Conservation (phyloP, 2,329 filamentous ascomycete species). For the Penicillium sp. region DNA sequence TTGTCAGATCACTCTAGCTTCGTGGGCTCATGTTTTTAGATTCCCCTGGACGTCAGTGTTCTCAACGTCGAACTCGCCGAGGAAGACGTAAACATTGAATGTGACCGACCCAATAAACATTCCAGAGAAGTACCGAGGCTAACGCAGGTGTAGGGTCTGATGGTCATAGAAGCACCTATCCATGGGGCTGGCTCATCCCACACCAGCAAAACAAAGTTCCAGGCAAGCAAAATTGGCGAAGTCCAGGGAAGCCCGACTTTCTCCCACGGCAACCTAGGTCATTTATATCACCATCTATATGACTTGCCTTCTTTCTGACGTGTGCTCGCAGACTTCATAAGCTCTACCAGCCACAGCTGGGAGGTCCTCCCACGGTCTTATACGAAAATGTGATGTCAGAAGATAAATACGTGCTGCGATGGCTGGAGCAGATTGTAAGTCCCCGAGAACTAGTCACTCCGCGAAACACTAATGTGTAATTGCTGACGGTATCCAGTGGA, state of each 20-base stretch:
- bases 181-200: slow-evolving; percentile 57
- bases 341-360: slow-evolving; percentile 29
- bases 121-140: slow-evolving; percentile 3
- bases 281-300: neutral
- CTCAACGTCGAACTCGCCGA: slow-evolving; percentile 29
- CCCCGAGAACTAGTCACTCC: neutral
- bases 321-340: neutral
- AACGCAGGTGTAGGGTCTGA: slow-evolving; percentile 56
- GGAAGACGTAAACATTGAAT: slow-evolving; percentile 47
- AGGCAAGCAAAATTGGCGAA: no score
- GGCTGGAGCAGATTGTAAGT: slow-evolving; percentile 59
- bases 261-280: neutral
- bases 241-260: neutral
- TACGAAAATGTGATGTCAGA: slow-evolving; percentile 60
- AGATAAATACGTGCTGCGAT: slow-evolving; percentile 53
- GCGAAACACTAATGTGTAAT: neutral
- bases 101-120: slow-evolving; percentile 33
- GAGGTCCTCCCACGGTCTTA: slow-evolving; percentile 53
- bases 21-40: slow-evolving; percentile 33
- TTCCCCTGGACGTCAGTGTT: slow-evolving; percentile 44
- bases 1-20: neutral
- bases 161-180: slow-evolving; percentile 64
- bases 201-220: slow-evolving; percentile 37
- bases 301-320: neutral
- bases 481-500: slow-evolving; percentile 47